Evolutionary conservation across 805 yeast species (phyloP), one percentile per base, ranked within the genome.

Genomic region (Metschnikowia sp.): DNA sequence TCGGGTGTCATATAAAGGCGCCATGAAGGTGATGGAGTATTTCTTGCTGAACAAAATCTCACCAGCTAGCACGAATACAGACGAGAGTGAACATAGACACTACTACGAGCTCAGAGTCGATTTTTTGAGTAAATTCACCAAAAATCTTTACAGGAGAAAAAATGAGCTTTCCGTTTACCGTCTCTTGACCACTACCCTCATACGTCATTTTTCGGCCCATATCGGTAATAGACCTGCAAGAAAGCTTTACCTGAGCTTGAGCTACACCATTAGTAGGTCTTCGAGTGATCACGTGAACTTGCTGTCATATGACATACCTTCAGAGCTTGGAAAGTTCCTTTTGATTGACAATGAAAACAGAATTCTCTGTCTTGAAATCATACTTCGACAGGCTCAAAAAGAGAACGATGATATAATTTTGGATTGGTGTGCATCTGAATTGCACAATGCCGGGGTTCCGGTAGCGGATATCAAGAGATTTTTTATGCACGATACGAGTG

Each of bases 351-450:
- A 36, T 30, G 42, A 36, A 26, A 56, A 56, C 42, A 45, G 59
- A 18, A 30, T 59, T 6, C 44, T 45, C 15, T 58, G 65, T 38
- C 45, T 69, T 38, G 47, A 52, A 19, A 44, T 55, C 1, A 60
- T 70, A 2, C 49, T 63, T 11, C 36, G 42, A 8, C 55, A 54
- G 22, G 68, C 74, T 2, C 33, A 61, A 2, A 33, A 36, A 36
- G 62, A 62, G 10, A 48, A 59, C 12, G 69, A 70, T 40, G 7
- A 13, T 4, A 49, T 45, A 3, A 48, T 60, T 8, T 33, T 67
- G 4, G 26, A 44, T 22, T 71, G 75, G 75, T 55, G 59, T 34
- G 57, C 64, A 4, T 53, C 57, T 8, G 74, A 68, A 49, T 54
- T 69, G 47, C 58, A 68, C 42, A 40, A 47, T 10, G 44, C 58